Evolutionary conservation across 495 filamentous ascomycete genomes (phyloP).

Genomic region (Amphirosellinia nigrospora): DNA sequence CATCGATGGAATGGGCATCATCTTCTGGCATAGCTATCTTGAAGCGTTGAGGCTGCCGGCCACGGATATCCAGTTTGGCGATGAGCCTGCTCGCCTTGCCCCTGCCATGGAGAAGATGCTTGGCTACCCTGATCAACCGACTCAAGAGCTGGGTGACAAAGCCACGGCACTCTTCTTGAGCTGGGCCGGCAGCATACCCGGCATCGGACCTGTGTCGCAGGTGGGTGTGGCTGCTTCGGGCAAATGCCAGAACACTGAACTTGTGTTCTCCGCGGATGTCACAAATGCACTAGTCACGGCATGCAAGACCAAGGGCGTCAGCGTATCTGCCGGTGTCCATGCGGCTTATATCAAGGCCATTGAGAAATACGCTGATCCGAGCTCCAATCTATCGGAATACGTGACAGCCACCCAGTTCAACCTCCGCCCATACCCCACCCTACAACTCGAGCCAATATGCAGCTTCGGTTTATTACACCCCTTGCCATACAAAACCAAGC

Average conservation of each 20-base stretch:
- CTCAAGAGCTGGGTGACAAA: constrained; percentile 25
- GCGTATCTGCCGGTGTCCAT: constrained; percentile 26
- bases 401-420: constrained; percentile 33
- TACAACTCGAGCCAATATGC: constrained; percentile 28
- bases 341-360: constrained; percentile 29
- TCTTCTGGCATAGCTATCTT: constrained; percentile 31
- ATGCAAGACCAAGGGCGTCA: constrained; percentile 24
- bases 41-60: constrained; percentile 20
- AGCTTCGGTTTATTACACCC: constrained; percentile 30
- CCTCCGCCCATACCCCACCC: constrained; percentile 29
- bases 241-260: constrained; percentile 23
- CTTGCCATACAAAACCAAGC: constrained; percentile 23
- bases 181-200: constrained; percentile 28
- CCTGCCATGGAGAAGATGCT: constrained; percentile 26
- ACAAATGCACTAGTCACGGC: constrained; percentile 24
- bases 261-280: constrained; percentile 25
- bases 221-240: constrained; percentile 26
- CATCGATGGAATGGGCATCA: constrained; percentile 25
- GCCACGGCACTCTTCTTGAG: constrained; percentile 24
- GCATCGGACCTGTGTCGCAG: too few relatives aligned
- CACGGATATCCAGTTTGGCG: constrained; percentile 28
- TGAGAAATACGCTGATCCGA: constrained; percentile 27
- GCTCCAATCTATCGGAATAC: constrained; percentile 30
- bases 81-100: constrained; percentile 27
- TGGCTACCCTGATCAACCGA: constrained; percentile 27